These are phyloP conservation scores for Chlamydomonas schloesseri DNA, from an alignment of 139 green algal species.

Conservation along the genomic window DNA sequence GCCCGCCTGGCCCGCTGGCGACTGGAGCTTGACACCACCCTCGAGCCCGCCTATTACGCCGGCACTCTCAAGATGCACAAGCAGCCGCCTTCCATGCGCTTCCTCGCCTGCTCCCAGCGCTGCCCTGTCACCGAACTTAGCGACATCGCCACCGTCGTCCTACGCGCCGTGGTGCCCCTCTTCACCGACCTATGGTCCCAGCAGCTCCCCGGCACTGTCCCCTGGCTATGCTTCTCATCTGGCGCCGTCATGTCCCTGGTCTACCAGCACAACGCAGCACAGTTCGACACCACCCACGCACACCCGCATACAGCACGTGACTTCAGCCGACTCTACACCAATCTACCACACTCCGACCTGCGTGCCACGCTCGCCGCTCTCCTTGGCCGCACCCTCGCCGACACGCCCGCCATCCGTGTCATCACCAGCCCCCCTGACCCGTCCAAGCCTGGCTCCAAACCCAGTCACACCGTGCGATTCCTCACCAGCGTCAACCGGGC, in stretches of 20 bases:
- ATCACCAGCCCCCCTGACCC: background rate
- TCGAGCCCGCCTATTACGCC: background rate
- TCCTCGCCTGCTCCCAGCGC: background rate
- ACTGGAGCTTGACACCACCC: background rate
- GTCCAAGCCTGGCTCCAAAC: background rate
- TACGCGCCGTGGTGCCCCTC: background rate
- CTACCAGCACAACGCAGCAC: background rate
- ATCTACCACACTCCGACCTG: background rate
- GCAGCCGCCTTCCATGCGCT: background rate
- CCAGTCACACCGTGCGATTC: background rate
- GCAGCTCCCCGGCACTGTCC: background rate
- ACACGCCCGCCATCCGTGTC: background rate
- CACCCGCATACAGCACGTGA: background rate
- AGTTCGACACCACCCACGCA: background rate
- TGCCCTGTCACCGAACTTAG: background rate
- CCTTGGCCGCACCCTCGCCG: background rate
- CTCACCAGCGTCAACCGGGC: background rate
- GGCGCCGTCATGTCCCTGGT: background rate
- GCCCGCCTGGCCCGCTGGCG: too few relatives aligned
- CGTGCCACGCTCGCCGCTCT: background rate
- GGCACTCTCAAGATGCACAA: constrained; percentile 11
- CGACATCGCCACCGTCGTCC: background rate
- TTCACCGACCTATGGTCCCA: background rate
- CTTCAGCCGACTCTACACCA: background rate
- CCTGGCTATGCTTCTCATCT: background rate